These are phyloP conservation scores for Byssochlamys sp. DNA, from an alignment of 2,329 filamentous ascomycete species.

Conservation along the genomic window DNA sequence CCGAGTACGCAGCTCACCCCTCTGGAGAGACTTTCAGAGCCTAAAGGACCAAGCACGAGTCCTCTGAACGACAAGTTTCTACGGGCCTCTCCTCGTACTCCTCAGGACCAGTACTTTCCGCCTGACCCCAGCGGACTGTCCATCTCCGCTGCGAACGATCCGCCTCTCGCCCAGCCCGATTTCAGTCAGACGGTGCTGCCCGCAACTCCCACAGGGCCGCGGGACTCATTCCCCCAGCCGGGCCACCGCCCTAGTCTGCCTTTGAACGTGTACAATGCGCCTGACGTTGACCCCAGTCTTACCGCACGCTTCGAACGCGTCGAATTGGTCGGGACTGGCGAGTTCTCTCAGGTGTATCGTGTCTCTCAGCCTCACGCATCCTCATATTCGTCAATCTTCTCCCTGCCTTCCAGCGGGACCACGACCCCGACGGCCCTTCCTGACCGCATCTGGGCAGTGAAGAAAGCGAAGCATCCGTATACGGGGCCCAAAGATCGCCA, in stretches of 20 bases:
- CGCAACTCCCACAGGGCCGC: conserved; percentile 69
- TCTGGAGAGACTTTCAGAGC: conserved; percentile 25
- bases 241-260: conserved; percentile 56
- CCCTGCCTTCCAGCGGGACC: conserved; percentile 38
- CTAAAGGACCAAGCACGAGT: conserved; percentile 40
- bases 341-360: conserved; percentile 86
- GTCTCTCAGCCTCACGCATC: conserved; percentile 46
- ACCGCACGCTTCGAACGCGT: conserved; percentile 70
- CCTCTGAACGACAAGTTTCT: conserved; percentile 49
- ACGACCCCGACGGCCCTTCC: conserved; percentile 47
- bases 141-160: conserved; percentile 57
- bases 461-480: conserved; percentile 78
- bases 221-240: conserved; percentile 49
- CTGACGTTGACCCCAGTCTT: conserved; percentile 66
- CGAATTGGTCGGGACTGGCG: conserved; percentile 71
- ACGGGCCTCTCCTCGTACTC: conserved; percentile 61
- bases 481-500: conserved; percentile 70
- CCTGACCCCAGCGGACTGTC: conserved; percentile 75
- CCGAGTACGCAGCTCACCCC: conserved; percentile 23
- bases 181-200: conserved; percentile 48
- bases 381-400: conserved; percentile 33
- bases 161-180: conserved; percentile 29
- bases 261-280: conserved; percentile 59
- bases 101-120: conserved; percentile 62
- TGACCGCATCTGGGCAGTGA: conserved; percentile 73